These are phyloP conservation scores for Boechera divaricarpa DNA, from an alignment of 345 rosid species.

Conservation along the genomic window DNA sequence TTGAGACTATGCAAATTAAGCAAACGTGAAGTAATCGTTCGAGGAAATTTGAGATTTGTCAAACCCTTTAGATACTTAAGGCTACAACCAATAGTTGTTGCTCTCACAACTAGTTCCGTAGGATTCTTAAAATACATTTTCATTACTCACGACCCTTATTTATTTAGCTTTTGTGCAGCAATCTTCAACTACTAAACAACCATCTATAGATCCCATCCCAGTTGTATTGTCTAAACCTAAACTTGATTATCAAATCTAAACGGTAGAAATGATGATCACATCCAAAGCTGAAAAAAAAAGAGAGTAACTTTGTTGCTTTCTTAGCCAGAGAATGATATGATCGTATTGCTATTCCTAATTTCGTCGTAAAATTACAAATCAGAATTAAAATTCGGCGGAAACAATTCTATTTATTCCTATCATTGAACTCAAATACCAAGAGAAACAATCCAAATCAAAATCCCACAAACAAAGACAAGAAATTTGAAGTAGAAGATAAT, in stretches of 20 bases:
- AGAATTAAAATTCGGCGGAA: background rate
- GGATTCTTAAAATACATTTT: conserved; percentile 1
- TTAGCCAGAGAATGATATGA: conserved; percentile 18
- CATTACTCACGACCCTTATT: background rate
- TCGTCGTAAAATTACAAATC: background rate
- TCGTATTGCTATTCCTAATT: conserved; percentile 10
- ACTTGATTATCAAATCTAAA: conserved; percentile 3
- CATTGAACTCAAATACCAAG: conserved; percentile 11
- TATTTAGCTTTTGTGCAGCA: background rate
- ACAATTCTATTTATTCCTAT: background rate
- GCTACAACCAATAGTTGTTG: background rate
- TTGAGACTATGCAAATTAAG: background rate
- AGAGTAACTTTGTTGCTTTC: background rate
- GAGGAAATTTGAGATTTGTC: too few relatives aligned
- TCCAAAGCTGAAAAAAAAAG: conserved; percentile 2
- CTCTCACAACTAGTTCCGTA: background rate
- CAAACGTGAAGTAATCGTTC: too few relatives aligned
- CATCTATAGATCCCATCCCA: conserved; percentile 16
- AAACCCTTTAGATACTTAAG: too few relatives aligned
- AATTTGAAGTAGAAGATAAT: background rate
- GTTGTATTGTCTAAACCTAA: conserved; percentile 7
- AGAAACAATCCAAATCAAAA: conserved; percentile 12
- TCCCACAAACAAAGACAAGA: background rate
- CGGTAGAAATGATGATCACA: background rate
- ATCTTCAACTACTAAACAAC: conserved; percentile 10